Evolutionary conservation across 1,139 yeast species (phyloP), one percentile per base, ranked within the genome.

Genomic region (Kluyveromyces sp.): DNA sequence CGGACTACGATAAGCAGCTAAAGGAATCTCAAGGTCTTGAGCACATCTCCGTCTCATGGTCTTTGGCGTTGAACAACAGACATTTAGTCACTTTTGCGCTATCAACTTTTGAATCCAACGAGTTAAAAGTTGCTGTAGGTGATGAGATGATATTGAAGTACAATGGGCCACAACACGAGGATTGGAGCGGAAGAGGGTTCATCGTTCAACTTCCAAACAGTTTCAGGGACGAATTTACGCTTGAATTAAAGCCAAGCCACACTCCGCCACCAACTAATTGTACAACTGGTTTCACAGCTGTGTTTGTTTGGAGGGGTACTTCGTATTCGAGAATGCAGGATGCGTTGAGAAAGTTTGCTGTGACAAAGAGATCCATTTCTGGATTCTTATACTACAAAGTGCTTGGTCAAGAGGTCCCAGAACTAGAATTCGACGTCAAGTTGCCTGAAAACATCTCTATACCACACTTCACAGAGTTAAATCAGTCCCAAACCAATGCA

Each of bases 291-390:
- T 89, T 85, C 61, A 79, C 92, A 1, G 89, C 92, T 0, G 94
- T 86, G 57, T 84, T 86, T 60, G 85, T 85, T 43, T 89, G 96
- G 96, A 84, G 84, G 52, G 94, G 92, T 16, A 78, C 83, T 1
- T 72, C 95, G 1, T 88, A 82, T 59, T 81, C 77, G 33, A 75
- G 96, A 58, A 86, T 87, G 92, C 95, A 86, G 64, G 67, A 69
- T 20, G 94, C 95, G 0, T 67, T 89, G 65, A 76, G 71, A 46
- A 63, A 63, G 12, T 86, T 89, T 68, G 96, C 96, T 2, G 68
- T 78, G 13, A 76, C 81, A 44, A 76, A 80, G 44, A 73, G 79
- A 53, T 80, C 88, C 6, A 84, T 86, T 3, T 80, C 89, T 29
- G 84, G 85, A 3, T 83, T 78, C 58, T 69, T 89, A 33, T 87